Evolutionary conservation across 2,329 filamentous ascomycete species (phyloP).

Genomic region (Neurospora sp.): DNA sequence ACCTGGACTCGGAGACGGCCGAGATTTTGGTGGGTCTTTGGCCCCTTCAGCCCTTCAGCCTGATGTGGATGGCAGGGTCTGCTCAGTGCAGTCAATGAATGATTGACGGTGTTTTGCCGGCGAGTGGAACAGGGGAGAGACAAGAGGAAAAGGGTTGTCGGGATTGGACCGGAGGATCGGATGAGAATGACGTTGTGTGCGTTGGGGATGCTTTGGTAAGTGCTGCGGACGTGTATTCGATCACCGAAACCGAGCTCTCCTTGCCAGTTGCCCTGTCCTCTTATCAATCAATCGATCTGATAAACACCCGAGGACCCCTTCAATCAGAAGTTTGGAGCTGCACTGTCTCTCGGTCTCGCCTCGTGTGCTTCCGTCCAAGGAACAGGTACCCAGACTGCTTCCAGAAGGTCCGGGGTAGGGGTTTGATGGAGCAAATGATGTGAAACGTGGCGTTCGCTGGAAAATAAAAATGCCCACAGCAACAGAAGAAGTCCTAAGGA

Average conservation of each 20-base stretch:
- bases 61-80: neutral
- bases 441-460: neutral
- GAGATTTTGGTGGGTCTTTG: neutral
- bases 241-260: neutral
- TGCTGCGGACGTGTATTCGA: neutral
- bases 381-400: neutral
- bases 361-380: neutral
- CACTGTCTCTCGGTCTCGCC: neutral
- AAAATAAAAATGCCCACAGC: neutral
- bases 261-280: neutral
- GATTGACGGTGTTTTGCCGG: neutral
- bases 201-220: neutral
- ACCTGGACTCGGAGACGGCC: neutral
- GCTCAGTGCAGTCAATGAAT: neutral
- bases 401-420: neutral
- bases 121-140: neutral
- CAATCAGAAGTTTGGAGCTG: neutral
- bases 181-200: neutral
- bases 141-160: neutral
- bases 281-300: conserved; percentile 10
- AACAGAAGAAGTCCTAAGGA: neutral
- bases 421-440: neutral
- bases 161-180: neutral
- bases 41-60: neutral
- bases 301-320: neutral